Evolutionary conservation across 2,329 filamentous ascomycete genomes (phyloP), one percentile per base, ranked within the genome.

Genomic region (Calonectria henricotiae): DNA sequence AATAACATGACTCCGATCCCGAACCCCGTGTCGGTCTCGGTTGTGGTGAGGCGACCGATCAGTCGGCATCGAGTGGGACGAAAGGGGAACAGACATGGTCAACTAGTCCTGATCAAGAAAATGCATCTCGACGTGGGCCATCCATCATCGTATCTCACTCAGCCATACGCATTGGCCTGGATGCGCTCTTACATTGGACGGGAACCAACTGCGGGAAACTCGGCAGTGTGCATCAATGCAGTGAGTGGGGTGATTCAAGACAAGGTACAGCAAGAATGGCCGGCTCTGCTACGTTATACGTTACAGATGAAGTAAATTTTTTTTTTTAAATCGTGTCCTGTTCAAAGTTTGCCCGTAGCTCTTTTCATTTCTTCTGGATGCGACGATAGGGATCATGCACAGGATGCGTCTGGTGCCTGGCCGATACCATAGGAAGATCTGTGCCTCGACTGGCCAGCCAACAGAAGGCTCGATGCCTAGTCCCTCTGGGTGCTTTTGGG

Each of bases 261-360:
- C 25, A 61, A 61, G 23, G 15, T 61, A 37, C 35, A 17, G 23
- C n/a, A 25, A 61, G 15, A 27, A 44, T 23, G 37, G 39, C 23
- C n/a, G 35, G 46, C 17, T 51, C 47, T 54, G 47, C 62, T 39
- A 64, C 62, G 62, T 64, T 64, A 54, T 39, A 64, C 62, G 62
- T 64, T 64, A 54, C 62, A 64, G 17, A 64, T 30, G 23, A 20
- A 15, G 23, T 15, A 20, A 15, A 13, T n/a, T 44, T 20, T 30
- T 60, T 41, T 8, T 37, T 11, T 55, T 8, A 13, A 23, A 7
- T n/a, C 35, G 12, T 49, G 6, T 27, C 27, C 23, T 55, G 17
- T 8, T 15, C 17, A 11, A 35, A 44, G 55, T 25, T 39, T 20
- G 17, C 12, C 12, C 9, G 55, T 9, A 20, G 55, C 37, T 20